Base-by-base conservation (phyloP, 2,329 filamentous ascomycete genomes). In the Diplocarpon rosae region DNA sequence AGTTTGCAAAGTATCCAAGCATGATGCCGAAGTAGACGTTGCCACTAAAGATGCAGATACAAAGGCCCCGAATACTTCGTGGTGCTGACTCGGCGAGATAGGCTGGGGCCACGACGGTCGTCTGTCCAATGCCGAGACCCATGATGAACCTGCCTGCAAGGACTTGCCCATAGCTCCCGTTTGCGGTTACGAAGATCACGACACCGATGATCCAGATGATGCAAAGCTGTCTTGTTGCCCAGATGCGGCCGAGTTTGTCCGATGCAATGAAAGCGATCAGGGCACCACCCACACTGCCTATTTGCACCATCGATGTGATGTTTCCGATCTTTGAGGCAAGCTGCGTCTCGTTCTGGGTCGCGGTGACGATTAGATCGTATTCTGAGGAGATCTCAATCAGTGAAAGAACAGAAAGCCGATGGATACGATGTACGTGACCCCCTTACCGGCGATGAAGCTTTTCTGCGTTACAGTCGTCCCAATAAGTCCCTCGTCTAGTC, bases 301-400 rank as follows among this genome's bases (percentile, higher is more conserved):
- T 62, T 28, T 65, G 62, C 9, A 65, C 64, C 63, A 65, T 65
- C 1, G 63, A 59, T 4, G 62, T 62, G 31, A 66, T 62, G 40
- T 64, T 65, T 2, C 59, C 62, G 20, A 61, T 56, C 32, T 57
- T 56, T 29, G 61, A 54, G 11, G 62, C 61, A 41, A 59, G 56
- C 11, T 59, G 47, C 9, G 43, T 49, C 16, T 55, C 51, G 12
- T 40, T 47, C 35, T 56, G 43, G 17, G 51, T 49, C 11, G 33
- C 28, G 7, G 42, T 36, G 2, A 29, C 30, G 11, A 33, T 46
- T 10, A 56, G 37, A 10, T 37, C 39, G 38, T 55, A 56, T 48
- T 55, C 54, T 55, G 37, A 9, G 10, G 2, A 8, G 32, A 32
- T 11, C n/a, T 24, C 7, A 7, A 7, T 24, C 4, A 24, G 20